Percentiles rank a stretch among this genome's conserved stretches.
Conservation (phyloP, 176 grass and related monocot species). For the Aegilops speltoides region DNA sequence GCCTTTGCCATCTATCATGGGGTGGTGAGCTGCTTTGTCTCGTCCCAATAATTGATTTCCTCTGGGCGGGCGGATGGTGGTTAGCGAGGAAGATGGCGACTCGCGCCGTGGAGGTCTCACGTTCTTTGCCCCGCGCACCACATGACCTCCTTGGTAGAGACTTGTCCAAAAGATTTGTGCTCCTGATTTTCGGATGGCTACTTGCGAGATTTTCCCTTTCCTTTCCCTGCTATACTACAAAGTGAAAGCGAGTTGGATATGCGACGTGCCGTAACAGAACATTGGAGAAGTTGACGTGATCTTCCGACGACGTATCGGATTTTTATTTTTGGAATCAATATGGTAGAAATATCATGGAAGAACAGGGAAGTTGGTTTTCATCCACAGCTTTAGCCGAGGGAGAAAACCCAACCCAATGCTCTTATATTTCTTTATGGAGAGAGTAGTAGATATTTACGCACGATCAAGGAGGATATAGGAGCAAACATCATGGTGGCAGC, state of each 20-base stretch:
- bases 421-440: too few relatives aligned
- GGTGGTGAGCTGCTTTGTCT: constrained; percentile 16
- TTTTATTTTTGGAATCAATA: neutral
- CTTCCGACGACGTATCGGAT: neutral
- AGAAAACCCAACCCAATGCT: neutral
- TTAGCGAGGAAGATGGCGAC: neutral
- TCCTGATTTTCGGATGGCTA: neutral
- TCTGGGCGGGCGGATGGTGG: neutral
- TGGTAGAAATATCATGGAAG: neutral
- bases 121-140: neutral
- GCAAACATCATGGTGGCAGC: too few relatives aligned
- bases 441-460: too few relatives aligned
- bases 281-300: neutral
- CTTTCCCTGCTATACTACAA: too few relatives aligned
- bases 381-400: neutral
- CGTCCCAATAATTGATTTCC: constrained; percentile 14
- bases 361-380: neutral
- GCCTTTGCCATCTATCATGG: neutral
- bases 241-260: neutral
- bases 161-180: neutral
- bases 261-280: neutral
- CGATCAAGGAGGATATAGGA: too few relatives aligned
- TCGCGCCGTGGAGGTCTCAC: neutral
- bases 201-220: neutral
- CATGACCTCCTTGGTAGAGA: neutral